Conservation (phyloP, 2,329 filamentous ascomycete genomes). For the Teratosphaeria pseudoeucalypti region DNA sequence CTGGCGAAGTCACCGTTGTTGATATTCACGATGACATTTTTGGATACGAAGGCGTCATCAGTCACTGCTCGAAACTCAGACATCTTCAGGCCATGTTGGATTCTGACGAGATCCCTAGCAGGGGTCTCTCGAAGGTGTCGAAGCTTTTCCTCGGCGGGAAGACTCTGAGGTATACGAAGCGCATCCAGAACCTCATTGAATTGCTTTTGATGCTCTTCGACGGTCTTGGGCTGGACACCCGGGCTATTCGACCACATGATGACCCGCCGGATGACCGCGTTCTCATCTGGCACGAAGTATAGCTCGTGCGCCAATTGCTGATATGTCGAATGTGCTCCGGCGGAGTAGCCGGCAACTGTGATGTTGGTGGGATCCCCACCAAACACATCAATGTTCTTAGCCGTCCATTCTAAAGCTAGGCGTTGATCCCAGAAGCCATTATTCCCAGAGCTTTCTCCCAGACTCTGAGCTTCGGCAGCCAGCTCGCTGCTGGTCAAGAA, state of each 20-base stretch:
- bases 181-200: conserved; percentile 40
- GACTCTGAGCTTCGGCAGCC: conserved; percentile 29
- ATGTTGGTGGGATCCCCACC: conserved; percentile 42
- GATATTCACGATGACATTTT: conserved; percentile 35
- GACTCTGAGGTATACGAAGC: conserved; percentile 33
- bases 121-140: conserved; percentile 32
- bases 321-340: conserved; percentile 46
- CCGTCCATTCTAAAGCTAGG: conserved; percentile 46
- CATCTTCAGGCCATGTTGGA: conserved; percentile 33
- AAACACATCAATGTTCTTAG: conserved; percentile 41
- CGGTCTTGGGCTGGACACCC: conserved; percentile 44
- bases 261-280: conserved; percentile 40
- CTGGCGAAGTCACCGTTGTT: conserved; percentile 39
- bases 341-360: conserved; percentile 47
- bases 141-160: conserved; percentile 36
- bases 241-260: conserved; percentile 46
- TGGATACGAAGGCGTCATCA: conserved; percentile 39
- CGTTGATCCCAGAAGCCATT: conserved; percentile 50
- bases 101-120: conserved; percentile 31
- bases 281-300: conserved; percentile 33
- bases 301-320: conserved; percentile 49
- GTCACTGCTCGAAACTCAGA: conserved; percentile 46
- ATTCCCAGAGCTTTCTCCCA: conserved; percentile 35
- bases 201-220: conserved; percentile 39
- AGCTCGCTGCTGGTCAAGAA: conserved; percentile 44